These are phyloP conservation scores for Penicillium manginii DNA, from an alignment of 495 filamentous ascomycete genomes.

Conservation along the genomic window DNA sequence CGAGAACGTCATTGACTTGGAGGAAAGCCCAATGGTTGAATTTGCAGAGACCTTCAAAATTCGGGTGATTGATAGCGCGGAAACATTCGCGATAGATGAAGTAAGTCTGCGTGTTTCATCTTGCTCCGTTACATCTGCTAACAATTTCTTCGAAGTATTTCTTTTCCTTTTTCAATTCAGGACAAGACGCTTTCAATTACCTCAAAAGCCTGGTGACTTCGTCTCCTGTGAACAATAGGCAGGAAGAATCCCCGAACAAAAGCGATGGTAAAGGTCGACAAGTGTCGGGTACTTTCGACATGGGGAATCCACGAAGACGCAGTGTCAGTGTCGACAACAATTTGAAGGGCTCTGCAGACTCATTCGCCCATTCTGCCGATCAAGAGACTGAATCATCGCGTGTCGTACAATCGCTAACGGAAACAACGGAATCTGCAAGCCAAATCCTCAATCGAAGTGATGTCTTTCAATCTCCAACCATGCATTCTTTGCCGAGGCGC, in stretches of 20 bases:
- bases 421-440: conserved; percentile 79
- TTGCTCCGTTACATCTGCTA: neutral
- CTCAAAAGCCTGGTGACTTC: conserved; percentile 76
- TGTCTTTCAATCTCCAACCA: conserved; percentile 85
- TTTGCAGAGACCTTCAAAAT: conserved; percentile 95
- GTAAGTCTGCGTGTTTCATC: conserved; percentile 48
- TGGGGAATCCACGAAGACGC: conserved; percentile 36
- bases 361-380: conserved; percentile 72
- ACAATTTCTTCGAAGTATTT: conserved; percentile 69
- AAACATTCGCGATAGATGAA: conserved; percentile 94
- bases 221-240: conserved; percentile 48
- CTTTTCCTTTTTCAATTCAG: conserved; percentile 91
- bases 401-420: conserved; percentile 71
- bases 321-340: conserved; percentile 63
- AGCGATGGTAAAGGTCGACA: conserved; percentile 4
- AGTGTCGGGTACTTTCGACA: conserved; percentile 19
- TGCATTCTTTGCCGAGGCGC: conserved; percentile 48
- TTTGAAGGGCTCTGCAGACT: conserved; percentile 73
- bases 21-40: conserved; percentile 88
- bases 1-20: conserved; percentile 86
- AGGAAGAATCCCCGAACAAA: conserved; percentile 11
- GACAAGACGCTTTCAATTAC: conserved; percentile 81
- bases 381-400: conserved; percentile 69
- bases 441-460: conserved; percentile 86
- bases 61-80: conserved; percentile 85